A percentile compares a stretch with the other conserved stretches of the same genome.
Evolutionary conservation across 169 alveolate species (phyloP).

Genomic region (Perkinsus olseni): DNA sequence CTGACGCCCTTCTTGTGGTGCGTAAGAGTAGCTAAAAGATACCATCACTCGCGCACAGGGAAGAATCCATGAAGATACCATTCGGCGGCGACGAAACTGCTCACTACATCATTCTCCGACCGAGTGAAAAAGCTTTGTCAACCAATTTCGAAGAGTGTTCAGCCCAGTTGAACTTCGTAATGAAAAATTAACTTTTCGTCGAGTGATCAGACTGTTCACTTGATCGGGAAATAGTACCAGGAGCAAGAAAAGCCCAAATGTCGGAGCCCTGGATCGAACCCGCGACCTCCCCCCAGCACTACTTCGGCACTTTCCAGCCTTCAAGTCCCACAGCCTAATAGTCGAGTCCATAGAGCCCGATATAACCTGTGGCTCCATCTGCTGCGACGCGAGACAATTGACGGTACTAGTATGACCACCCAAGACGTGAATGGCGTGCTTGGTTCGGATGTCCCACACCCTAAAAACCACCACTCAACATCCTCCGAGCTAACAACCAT

Average conservation of each 20-base stretch:
- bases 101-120: too few relatives aligned
- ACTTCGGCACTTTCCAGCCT: conserved; percentile 62
- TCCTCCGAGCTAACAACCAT: neutral
- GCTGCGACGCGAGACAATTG: conserved; percentile 56
- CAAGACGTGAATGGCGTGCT: conserved; percentile 59
- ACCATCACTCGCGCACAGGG: neutral
- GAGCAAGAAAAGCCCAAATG: too few relatives aligned
- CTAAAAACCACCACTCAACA: conserved; percentile 10
- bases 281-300: neutral
- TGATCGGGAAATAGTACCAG: too few relatives aligned
- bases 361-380: conserved; percentile 71
- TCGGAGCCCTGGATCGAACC: neutral
- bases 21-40: conserved; percentile 48
- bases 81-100: too few relatives aligned
- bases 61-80: neutral
- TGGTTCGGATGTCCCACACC: conserved; percentile 81
- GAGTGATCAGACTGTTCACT: too few relatives aligned
- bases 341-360: conserved; percentile 74
- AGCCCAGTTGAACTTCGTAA: too few relatives aligned
- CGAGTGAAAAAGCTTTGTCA: too few relatives aligned
- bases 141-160: too few relatives aligned
- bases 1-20: conserved; percentile 76
- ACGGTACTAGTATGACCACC: conserved; percentile 74
- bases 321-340: conserved; percentile 74
- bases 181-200: too few relatives aligned